Conservation (phyloP, 2,329 filamentous ascomycete genomes). For the Alternaria longipes region DNA sequence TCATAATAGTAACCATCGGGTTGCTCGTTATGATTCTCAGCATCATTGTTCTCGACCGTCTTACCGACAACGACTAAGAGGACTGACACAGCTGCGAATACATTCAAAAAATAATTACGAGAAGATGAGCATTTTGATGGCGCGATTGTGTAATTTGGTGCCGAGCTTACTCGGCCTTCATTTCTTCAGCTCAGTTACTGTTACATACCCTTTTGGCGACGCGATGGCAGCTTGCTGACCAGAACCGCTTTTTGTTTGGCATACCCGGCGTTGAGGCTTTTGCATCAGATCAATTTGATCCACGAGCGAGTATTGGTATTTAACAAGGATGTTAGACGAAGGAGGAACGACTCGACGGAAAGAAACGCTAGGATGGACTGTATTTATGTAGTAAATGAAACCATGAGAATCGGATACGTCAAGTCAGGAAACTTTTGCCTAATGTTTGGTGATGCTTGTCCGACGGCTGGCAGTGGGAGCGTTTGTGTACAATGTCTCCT, state of each 20-base stretch:
- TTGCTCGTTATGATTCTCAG: conserved; percentile 96
- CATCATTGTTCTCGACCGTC: conserved; percentile 78
- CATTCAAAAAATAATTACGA: conserved; percentile 19
- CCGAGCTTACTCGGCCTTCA: conserved; percentile 38
- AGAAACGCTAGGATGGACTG: conserved; percentile 33
- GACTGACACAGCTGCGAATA: background rate
- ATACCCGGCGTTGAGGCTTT: conserved; percentile 42
- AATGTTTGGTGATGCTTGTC: background rate
- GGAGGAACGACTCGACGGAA: conserved; percentile 22
- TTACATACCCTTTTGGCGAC: conserved; percentile 45
- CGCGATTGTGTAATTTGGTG: conserved; percentile 37
- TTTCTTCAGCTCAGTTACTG: conserved; percentile 27
- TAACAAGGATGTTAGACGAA: conserved; percentile 15
- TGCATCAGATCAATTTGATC: conserved; percentile 26
- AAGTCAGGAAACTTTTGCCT: conserved; percentile 9
- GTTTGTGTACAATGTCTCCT: background rate
- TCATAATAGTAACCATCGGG: conserved; percentile 96
- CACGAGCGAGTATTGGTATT: conserved; percentile 15
- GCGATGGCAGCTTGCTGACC: conserved; percentile 38
- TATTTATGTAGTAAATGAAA: conserved; percentile 41
- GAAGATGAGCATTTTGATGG: conserved; percentile 24
- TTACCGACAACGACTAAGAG: conserved; percentile 55
- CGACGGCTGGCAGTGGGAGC: background rate
- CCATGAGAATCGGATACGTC: conserved; percentile 31
- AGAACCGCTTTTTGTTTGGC: conserved; percentile 36